Conservation (phyloP, 208 protist genomes). For the Trypanosoma avium region DNA sequence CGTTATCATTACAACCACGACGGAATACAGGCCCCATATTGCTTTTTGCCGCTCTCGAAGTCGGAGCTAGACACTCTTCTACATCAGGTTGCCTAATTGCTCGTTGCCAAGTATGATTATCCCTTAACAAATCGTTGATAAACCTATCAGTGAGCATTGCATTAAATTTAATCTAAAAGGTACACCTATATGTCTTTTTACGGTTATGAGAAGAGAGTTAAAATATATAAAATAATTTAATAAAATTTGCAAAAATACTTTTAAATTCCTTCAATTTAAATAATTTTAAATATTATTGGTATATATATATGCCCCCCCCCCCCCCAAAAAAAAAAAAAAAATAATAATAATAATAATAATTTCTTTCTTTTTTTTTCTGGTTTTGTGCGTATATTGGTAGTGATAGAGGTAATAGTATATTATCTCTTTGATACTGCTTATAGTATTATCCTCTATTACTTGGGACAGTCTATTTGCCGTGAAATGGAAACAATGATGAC, state of each 20-base stretch:
- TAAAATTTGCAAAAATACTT: not conserved
- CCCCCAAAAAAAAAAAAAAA: too few species aligned
- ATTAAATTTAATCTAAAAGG: not conserved
- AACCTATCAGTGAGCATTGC: constrained; percentile 19
- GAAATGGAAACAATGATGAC: too few species aligned
- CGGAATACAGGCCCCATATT: constrained; percentile 48
- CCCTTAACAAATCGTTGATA: constrained; percentile 43
- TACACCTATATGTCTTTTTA: not conserved
- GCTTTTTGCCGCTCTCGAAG: constrained; percentile 6
- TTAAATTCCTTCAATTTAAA: too few species aligned
- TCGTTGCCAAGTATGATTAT: constrained; percentile 46
- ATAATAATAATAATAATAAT: too few species aligned
- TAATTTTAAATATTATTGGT: too few species aligned
- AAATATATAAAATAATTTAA: constrained; percentile 4
- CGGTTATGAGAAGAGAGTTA: not conserved
- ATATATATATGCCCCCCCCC: too few species aligned
- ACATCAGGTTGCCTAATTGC: constrained; percentile 30
- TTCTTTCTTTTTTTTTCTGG: too few species aligned
- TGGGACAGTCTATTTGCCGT: too few species aligned
- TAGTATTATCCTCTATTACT: too few species aligned
- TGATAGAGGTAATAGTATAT: too few species aligned
- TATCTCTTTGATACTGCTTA: too few species aligned
- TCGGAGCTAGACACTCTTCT: constrained; percentile 8
- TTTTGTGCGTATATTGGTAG: too few species aligned
- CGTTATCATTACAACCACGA: constrained; percentile 44